Base-by-base conservation (phyloP, 2,329 filamentous ascomycete species). In the Pyrenophora seminiperda region DNA sequence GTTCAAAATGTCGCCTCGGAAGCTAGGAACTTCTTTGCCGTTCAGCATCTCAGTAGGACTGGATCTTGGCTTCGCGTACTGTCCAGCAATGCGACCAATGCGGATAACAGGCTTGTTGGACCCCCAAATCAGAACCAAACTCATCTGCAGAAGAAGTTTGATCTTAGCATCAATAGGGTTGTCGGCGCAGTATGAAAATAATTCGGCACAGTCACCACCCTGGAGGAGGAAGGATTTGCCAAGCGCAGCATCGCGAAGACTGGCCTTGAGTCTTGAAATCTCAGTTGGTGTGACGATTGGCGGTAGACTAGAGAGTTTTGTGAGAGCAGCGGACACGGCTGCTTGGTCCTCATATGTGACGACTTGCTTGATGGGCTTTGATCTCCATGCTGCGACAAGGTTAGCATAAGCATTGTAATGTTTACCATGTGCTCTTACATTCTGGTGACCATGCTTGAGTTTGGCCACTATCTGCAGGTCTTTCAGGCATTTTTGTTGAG, bases 81-180 rank as follows among this genome's bases (percentile, higher is more conserved):
- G 94, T 3, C 94, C 94, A 10, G 94, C 94, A 86, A 97, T 97
- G 53, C 94, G 86, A 13, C 91, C 94, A 66, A 99, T 96, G 61
- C 94, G 86, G 39, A 99, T 91, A 3, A 99, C 91, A 5, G 90
- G 89, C 67, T 87, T 86, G 65, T 87, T 85, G 18, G 81, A 80
- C 30, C 90, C 94, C 88, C 92, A 97, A 72, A 97, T 92, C 53
- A 99, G 81, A 1, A 99, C 90, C 62, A 99, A 78, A 59, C 90
- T 96, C 93, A 99, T 97, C 77, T 99, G 94, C 52, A 99, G 79
- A 22, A 99, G 82, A 19, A 99, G 83, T 77, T 97, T 97, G 74
- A 97, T 91, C 80, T 97, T 99, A 56, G 90, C 88, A 76, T 97
- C 91, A 62, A 99, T 97, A 59, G 89, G 88, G 11, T 83, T 83